Evolutionary conservation across 495 filamentous ascomycete species (phyloP).

Genomic region (Letharia lupina): DNA sequence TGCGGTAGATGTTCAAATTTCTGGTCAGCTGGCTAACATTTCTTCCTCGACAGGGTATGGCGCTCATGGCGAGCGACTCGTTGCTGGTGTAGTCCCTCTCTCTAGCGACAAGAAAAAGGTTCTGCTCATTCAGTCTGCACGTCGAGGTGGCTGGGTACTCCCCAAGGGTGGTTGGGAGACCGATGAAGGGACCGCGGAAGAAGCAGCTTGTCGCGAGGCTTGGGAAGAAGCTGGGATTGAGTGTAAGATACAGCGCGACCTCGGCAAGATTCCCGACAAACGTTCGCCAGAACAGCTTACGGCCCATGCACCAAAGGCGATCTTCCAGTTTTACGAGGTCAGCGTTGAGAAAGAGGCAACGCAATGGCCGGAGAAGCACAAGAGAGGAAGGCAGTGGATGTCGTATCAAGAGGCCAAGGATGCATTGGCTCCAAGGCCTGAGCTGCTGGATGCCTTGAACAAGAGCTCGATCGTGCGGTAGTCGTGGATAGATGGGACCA

Average conservation of each 20-base stretch:
- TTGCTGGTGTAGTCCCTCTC: slow-evolving; percentile 87
- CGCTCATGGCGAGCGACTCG: slow-evolving; percentile 82
- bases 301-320: slow-evolving; percentile 60
- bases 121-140: slow-evolving; percentile 84
- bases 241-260: slow-evolving; percentile 68
- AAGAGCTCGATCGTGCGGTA: slow-evolving; percentile 65
- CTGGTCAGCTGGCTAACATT: slow-evolving; percentile 10
- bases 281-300: slow-evolving; percentile 49
- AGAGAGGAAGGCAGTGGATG: slow-evolving; percentile 84
- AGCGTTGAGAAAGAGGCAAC: slow-evolving; percentile 70
- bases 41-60: slow-evolving; percentile 64
- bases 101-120: slow-evolving; percentile 69
- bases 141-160: slow-evolving; percentile 85
- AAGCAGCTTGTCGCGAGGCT: slow-evolving; percentile 73
- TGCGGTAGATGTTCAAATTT: neutral
- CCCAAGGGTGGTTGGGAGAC: slow-evolving; percentile 97
- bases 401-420: slow-evolving; percentile 70
- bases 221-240: slow-evolving; percentile 97
- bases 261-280: slow-evolving; percentile 77
- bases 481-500: slow-evolving; percentile 6
- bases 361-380: slow-evolving; percentile 91
- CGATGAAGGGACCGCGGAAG: slow-evolving; percentile 65
- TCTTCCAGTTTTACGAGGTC: slow-evolving; percentile 85
- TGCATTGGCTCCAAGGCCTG: slow-evolving; percentile 68
- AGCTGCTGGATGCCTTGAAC: slow-evolving; percentile 79